phyloP scores from a whole-genome alignment of 1,284 basidiomycete species.

The Tylopilus sp. region DNA sequence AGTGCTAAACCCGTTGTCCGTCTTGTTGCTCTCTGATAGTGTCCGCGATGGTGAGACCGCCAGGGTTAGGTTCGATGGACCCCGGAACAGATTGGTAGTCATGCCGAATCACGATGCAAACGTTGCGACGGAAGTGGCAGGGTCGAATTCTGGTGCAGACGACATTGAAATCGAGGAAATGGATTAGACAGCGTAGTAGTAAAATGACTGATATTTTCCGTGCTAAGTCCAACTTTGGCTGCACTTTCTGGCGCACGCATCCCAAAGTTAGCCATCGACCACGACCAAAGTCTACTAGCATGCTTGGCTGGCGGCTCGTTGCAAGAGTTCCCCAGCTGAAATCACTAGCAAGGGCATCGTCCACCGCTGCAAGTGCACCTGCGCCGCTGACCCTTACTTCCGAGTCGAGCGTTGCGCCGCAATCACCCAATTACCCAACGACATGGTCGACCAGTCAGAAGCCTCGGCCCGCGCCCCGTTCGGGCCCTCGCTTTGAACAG shows the following conservation, averaged over 20 bases:
- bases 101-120: conserved; percentile 76
- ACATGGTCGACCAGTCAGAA: conserved; percentile 78
- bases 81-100: conserved; percentile 76
- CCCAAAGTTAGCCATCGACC: conserved; percentile 8
- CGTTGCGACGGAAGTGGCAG: conserved; percentile 39
- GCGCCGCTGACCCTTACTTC: conserved; percentile 32
- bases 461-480: conserved; percentile 50
- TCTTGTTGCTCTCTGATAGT: conserved; percentile 80
- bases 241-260: too few relatives aligned
- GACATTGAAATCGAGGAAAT: conserved; percentile 76
- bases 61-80: conserved; percentile 75
- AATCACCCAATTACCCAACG: conserved; percentile 73
- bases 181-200: conserved; percentile 44
- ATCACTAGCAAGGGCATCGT: conserved; percentile 33
- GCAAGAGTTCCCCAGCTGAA: conserved; percentile 28
- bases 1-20: conserved; percentile 87
- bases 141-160: conserved; percentile 39
- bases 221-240: conserved; percentile 6
- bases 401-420: conserved; percentile 42
- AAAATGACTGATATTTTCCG: conserved; percentile 13
- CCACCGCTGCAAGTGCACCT: conserved; percentile 26
- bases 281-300: conserved; percentile 21
- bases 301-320: conserved; percentile 38
- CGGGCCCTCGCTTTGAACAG: conserved; percentile 88
- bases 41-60: conserved; percentile 81